Evolutionary conservation across 139 green algal genomes (phyloP), one percentile per base, ranked within the genome.

Genomic region (Desmodesmus armatus): DNA sequence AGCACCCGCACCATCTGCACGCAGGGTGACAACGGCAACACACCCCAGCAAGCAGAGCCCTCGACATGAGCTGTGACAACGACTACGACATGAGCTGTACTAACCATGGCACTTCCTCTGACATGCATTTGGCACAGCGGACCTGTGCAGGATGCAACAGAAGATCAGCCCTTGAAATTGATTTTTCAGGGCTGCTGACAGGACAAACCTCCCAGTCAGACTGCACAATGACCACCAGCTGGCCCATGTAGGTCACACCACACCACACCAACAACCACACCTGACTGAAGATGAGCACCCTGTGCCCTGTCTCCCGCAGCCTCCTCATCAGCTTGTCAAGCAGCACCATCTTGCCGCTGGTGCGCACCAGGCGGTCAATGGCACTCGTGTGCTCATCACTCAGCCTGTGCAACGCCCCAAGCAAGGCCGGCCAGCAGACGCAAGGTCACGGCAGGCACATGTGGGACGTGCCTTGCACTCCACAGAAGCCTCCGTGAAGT

Each of bases 261-360:
- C 51, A 27, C 51, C 25, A 62, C 27, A 21, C 7, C 7, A 4
- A 17, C 51, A 29, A 21, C 58, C 41, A 39, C 63, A 95, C 94
- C 78, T 80, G 81, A 35, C 39, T 81, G 51, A 80, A 80, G 19
- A 99, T 94, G 33, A 99, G 94, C 87, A 99, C 97, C 9, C 94
- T 90, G 87, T 97, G 95, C 25, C 93, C 93, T 4, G 93, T 93
- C 31, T 95, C 92, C 77, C 97, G 95, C 23, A 99, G 92, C 13
- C 94, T 89, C 37, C 63, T 71, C 35, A 99, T 90, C 85, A 99
- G 91, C 90, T 98, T 98, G 92, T 99, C 96, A 75, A 99, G 95
- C 84, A 99, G 88, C 78, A 95, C 91, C 90, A 98, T 95, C 91
- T 98, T 98, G 88, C 94, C 94, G 17, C 77, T 92, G 40, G 93